Evolutionary conservation across 768 basidiomycete genomes (phyloP).

Genomic region (Phlegmacium glaucopus): DNA sequence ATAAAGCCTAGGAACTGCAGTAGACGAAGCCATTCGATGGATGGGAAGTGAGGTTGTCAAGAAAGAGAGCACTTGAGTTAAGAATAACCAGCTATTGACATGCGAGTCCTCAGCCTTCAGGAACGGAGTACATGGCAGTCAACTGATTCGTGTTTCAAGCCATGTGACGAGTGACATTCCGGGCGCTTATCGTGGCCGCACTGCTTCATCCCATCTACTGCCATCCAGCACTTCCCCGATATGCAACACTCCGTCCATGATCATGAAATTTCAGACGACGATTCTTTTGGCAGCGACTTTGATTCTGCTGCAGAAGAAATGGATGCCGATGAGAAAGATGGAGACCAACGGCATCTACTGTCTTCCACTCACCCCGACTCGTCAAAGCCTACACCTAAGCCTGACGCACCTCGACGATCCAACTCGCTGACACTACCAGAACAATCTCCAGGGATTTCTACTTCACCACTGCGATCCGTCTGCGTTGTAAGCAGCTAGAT

Average conservation of each 20-base stretch:
- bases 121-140: too few species aligned
- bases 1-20: background rate
- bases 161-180: too few species aligned
- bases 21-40: background rate
- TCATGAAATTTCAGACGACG: conserved; percentile 1
- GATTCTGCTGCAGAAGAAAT: background rate
- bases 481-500: background rate
- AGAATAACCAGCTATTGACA: too few species aligned
- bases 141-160: too few species aligned
- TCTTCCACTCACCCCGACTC: background rate
- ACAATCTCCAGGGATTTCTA: background rate
- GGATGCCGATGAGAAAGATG: background rate
- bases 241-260: background rate
- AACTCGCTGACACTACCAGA: background rate
- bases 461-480: background rate
- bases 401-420: background rate
- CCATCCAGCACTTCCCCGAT: too few species aligned
- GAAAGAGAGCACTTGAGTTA: background rate
- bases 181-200: too few species aligned
- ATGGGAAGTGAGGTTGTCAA: background rate
- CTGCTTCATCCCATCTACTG: too few species aligned
- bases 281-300: conserved; percentile 5
- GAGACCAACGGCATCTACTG: background rate
- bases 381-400: conserved; percentile 6
- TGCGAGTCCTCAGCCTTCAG: too few species aligned